Base-by-base conservation (phyloP, 805 yeast genomes). In the Candida wancherniae region DNA sequence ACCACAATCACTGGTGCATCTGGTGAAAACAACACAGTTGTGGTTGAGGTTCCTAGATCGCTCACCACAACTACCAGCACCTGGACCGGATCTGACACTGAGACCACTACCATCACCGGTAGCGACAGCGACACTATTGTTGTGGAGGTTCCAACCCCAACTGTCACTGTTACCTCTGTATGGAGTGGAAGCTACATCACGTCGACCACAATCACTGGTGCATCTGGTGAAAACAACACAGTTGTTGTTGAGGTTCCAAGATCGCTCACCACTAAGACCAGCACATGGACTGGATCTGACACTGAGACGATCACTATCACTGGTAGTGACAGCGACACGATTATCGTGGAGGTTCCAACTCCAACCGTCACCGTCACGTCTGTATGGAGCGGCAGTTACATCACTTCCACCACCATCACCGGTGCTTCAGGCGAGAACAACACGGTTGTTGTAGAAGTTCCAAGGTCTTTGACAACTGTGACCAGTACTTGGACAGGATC, bases 41-140 rank as follows among this genome's bases (percentile, higher is more conserved):
- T 37, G 15, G 33, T 41, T 8, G 37, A 41, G 19, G 27, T 39
- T 15, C 43, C 43, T 12, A 24, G 21, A 5, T 14, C 29, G 4
- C 19, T 24, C 9, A 22, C 34, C 2, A 43, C 47, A 3, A 19
- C 20, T 3, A 44, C 50, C 9, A 25, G 36, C 6, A 39, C 50
- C n/a, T 44, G 42, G 31, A 26, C 32, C 6, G 33, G 37, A 3
- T 8, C 26, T 14, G 4, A 9, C 12, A 19, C 30, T 8, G 24
- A 24, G 11, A 20, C 30, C 19, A 22, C 29, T n/a, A 28, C 32
- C 6, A 10, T 12, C 6, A 18, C 17, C n/a, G 36, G 32, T 7
- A 13, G 11, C 9, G 27, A 15, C 9, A 28, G 26, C 14, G 19
- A 28, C 19, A 32, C 34, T 3, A 32, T 35, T 4, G 26, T 33